phyloP scores from a whole-genome alignment of 441 rosid species.

The Gossypium schwendimanii region DNA sequence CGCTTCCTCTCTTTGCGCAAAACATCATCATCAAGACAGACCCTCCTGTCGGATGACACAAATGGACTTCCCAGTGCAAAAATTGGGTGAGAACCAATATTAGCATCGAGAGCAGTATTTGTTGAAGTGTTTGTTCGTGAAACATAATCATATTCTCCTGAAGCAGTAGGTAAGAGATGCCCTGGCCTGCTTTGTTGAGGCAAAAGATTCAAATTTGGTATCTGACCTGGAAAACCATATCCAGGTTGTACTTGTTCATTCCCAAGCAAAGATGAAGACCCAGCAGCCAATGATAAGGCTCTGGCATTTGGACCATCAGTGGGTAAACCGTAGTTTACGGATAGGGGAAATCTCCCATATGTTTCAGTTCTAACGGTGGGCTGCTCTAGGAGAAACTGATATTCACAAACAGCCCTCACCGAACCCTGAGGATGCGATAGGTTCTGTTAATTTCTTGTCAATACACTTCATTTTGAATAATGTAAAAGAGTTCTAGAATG shows the following conservation, averaged over 20 bases:
- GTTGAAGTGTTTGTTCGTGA: constrained; percentile 35
- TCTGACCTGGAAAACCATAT: constrained; percentile 39
- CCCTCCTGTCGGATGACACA: constrained; percentile 44
- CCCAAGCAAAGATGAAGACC: constrained; percentile 30
- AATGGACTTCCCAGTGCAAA: constrained; percentile 40
- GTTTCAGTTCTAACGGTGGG: constrained; percentile 47
- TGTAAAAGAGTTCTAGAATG: background rate
- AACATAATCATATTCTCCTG: constrained; percentile 41
- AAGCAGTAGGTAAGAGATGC: constrained; percentile 38
- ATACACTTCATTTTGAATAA: background rate
- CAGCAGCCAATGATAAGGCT: constrained; percentile 32
- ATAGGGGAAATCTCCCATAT: constrained; percentile 45
- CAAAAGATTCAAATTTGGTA: constrained; percentile 60
- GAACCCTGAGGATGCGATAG: constrained; percentile 35
- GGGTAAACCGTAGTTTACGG: constrained; percentile 39
- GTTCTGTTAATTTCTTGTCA: background rate
- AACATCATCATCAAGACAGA: constrained; percentile 45
- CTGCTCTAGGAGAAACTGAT: constrained; percentile 67
- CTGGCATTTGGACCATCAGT: constrained; percentile 36
- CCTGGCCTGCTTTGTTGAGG: constrained; percentile 53
- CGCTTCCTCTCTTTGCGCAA: constrained; percentile 56
- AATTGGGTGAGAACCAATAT: constrained; percentile 35
- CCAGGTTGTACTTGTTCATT: constrained; percentile 37
- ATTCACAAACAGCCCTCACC: constrained; percentile 52
- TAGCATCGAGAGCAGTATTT: constrained; percentile 32